Evolutionary conservation across 1,284 basidiomycete genomes (phyloP).

Genomic region (Rhodotorula sp.): DNA sequence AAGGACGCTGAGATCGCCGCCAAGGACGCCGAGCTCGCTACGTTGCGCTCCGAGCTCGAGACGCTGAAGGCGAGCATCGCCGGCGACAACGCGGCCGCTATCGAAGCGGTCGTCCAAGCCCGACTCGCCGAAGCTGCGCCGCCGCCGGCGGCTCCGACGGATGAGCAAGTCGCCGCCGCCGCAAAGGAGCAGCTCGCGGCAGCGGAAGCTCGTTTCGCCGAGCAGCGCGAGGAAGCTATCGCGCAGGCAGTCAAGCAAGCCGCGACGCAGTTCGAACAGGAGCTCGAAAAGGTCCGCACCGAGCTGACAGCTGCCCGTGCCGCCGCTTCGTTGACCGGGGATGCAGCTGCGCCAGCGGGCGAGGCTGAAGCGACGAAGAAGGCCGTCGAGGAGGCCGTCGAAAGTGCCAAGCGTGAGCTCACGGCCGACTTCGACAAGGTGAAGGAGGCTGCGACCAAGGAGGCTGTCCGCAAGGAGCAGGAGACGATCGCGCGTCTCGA

Average conservation of each 20-base stretch:
- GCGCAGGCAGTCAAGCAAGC: constrained; percentile 27
- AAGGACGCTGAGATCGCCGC: constrained; percentile 13
- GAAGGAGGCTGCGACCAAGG: constrained; percentile 28
- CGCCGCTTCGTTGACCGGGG: background rate
- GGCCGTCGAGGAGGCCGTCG: constrained; percentile 34
- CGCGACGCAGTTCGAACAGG: constrained; percentile 22
- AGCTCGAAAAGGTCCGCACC: constrained; percentile 21
- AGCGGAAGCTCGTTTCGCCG: constrained; percentile 22
- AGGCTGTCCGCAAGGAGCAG: constrained; percentile 34
- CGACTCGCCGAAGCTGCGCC: constrained; percentile 23
- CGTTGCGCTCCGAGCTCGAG: constrained; percentile 18
- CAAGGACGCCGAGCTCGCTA: constrained; percentile 14
- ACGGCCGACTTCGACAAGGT: constrained; percentile 30
- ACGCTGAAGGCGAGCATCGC: constrained; percentile 24
- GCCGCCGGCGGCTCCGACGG: constrained; percentile 13
- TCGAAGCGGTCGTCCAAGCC: constrained; percentile 32
- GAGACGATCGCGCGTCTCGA: constrained; percentile 32
- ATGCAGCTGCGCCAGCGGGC: background rate
- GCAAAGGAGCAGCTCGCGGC: constrained; percentile 23
- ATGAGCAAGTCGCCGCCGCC: constrained; percentile 23
- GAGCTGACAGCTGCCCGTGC: constrained; percentile 23
- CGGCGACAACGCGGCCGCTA: constrained; percentile 32
- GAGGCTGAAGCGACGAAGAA: constrained; percentile 26
- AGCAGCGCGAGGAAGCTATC: constrained; percentile 35
- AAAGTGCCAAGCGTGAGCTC: constrained; percentile 30